These are phyloP conservation scores for Metarhizium rileyi DNA, from an alignment of 2,329 filamentous ascomycete species.

Conservation along the genomic window DNA sequence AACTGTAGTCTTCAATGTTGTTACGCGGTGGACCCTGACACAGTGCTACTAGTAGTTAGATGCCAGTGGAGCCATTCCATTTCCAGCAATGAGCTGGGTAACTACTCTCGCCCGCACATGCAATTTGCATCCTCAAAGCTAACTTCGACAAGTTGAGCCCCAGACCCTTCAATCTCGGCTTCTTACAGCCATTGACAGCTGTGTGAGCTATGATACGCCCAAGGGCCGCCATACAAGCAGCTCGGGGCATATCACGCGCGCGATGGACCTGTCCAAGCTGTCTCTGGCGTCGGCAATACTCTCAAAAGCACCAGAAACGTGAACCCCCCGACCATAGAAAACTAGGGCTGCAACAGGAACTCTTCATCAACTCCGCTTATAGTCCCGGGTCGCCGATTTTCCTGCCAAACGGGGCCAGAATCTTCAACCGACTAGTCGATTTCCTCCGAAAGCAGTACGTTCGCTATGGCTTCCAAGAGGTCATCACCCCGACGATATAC, in stretches of 20 bases:
- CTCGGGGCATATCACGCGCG: slow-evolving; percentile 10
- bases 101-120: too few relatives aligned
- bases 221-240: slow-evolving; percentile 12
- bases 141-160: neutral
- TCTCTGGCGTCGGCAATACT: slow-evolving; percentile 19
- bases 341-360: slow-evolving; percentile 55
- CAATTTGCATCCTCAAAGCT: neutral
- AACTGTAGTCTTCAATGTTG: too few relatives aligned
- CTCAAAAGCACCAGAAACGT: slow-evolving; percentile 17
- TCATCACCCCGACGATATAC: slow-evolving; percentile 84
- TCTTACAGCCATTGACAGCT: slow-evolving; percentile 2
- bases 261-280: slow-evolving; percentile 24
- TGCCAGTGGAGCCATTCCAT: slow-evolving; percentile 1
- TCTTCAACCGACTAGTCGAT: slow-evolving; percentile 74
- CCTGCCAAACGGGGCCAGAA: slow-evolving; percentile 67
- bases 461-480: slow-evolving; percentile 77
- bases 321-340: slow-evolving; percentile 47
- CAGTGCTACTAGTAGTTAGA: neutral
- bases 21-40: neutral
- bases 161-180: neutral
- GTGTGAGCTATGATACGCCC: slow-evolving; percentile 20
- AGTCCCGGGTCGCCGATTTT: slow-evolving; percentile 82
- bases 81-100: slow-evolving; percentile 3
- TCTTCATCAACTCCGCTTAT: slow-evolving; percentile 70
- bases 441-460: slow-evolving; percentile 79